These are phyloP conservation scores for Myxozyma sirexii DNA, from an alignment of 805 yeast genomes.

Conservation along the genomic window DNA sequence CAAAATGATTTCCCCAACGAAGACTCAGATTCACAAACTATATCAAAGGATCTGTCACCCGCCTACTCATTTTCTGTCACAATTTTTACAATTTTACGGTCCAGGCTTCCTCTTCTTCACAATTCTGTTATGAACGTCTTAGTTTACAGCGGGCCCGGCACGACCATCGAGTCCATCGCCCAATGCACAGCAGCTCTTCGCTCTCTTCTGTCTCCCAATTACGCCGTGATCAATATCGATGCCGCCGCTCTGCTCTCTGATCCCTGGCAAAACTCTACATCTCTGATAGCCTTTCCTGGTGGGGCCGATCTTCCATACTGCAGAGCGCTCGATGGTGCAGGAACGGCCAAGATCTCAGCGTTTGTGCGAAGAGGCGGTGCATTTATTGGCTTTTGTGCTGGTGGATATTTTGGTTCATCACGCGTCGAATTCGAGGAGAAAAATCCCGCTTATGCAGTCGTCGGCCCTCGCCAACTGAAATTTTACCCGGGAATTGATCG, in stretches of 20 bases:
- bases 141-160: constrained; percentile 75
- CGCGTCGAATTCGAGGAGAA: constrained; percentile 85
- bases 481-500: constrained; percentile 82
- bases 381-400: constrained; percentile 90
- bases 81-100: too few species aligned
- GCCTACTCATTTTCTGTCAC: too few species aligned
- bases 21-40: too few species aligned
- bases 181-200: constrained; percentile 80
- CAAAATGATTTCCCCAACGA: too few species aligned
- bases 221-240: constrained; percentile 77
- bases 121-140: constrained; percentile 66
- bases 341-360: constrained; percentile 60
- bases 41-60: too few species aligned
- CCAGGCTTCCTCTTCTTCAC: too few species aligned
- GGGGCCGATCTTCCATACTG: constrained; percentile 95
- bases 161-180: constrained; percentile 82
- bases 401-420: constrained; percentile 81
- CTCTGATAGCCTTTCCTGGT: constrained; percentile 86
- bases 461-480: constrained; percentile 79
- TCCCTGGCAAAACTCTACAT: constrained; percentile 85
- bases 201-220: constrained; percentile 75
- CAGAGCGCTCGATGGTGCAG: constrained; percentile 66
- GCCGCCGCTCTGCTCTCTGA: constrained; percentile 66
- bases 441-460: constrained; percentile 65
- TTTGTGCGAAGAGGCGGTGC: constrained; percentile 79